Percentiles rank a stretch among this genome's conserved stretches.
Conservation (phyloP, 257 asterid genomes). For the Linaria vulgaris region DNA sequence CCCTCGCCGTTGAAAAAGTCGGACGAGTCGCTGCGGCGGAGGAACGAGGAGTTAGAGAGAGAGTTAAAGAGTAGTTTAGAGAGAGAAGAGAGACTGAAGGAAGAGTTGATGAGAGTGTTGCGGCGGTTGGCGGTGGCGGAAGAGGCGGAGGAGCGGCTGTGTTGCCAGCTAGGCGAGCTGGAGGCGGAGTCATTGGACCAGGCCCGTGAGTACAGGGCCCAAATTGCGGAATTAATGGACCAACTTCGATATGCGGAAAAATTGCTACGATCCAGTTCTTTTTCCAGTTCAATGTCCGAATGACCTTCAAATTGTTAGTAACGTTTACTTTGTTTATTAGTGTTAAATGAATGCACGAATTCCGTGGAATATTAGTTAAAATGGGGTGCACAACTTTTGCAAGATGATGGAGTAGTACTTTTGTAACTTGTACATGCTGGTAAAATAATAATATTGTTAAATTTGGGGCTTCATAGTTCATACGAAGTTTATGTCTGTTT, state of each 20-base stretch:
- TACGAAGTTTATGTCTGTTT: no score
- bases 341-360: no score
- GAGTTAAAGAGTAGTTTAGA: constrained; percentile 51
- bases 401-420: no score
- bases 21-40: constrained; percentile 47
- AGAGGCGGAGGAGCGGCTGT: constrained; percentile 87
- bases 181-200: constrained; percentile 80
- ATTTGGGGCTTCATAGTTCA: no score
- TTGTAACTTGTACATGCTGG: no score
- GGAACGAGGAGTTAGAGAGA: constrained; percentile 71
- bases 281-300: constrained; percentile 27
- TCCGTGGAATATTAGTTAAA: no score
- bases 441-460: no score
- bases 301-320: neutral
- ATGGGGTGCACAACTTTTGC: no score
- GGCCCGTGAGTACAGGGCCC: constrained; percentile 52
- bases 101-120: constrained; percentile 41
- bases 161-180: constrained; percentile 77
- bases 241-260: constrained; percentile 45
- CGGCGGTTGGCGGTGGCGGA: constrained; percentile 69
- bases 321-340: no score
- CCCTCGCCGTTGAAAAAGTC: constrained; percentile 21
- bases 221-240: constrained; percentile 39
- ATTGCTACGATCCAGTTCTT: constrained; percentile 28
- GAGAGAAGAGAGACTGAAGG: constrained; percentile 60